Base-by-base conservation (phyloP, 176 grass and related monocot genomes). In the Cymbopogon citratus region DNA sequence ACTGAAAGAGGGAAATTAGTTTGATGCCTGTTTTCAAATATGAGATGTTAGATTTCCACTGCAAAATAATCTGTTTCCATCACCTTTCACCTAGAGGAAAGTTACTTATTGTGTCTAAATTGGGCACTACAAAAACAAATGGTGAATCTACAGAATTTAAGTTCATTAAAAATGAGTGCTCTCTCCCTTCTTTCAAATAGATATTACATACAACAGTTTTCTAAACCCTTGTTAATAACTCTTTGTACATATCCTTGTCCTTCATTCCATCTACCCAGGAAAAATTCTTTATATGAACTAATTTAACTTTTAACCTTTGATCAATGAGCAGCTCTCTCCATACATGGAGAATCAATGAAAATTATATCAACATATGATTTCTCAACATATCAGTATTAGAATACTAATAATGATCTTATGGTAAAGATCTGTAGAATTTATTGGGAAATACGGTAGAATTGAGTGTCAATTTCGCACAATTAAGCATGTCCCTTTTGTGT, bases 361-460 rank as follows among this genome's bases (percentile, higher is more conserved):
- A 46, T 9, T 27, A 71, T 44, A 28, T 46, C 11, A 14, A 23
- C 3, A 44, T 80, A 44, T 67, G 19, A 74, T 80, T 43, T 80
- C 34, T 75, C 40, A 67, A 54, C 68, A 36, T 75, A 72, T 69
- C 62, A 75, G 29, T 46, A 69, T 44, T 12, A 62, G 16, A 69
- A 39, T 21, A 29, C 40, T 24, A 25, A 31, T 62, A 51, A 70
- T 52, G 54, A 71, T 71, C 57, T 62, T 71, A n/a, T 62, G 27
- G 24, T 63, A 64, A 18, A 52, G 5, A 63, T 25, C 48, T 78
- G 8, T 25, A 24, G 16, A 56, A 82, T 18, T 13, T 69, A 39
- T 69, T 82, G 65, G 15, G 51, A 69, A 63, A 63, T 6, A 21
- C 40, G 27, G 11, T 76, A 72, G 45, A 65, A 83, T 65, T 54